These are phyloP conservation scores for Trametes punicea DNA, from an alignment of 768 basidiomycete genomes.

Conservation along the genomic window DNA sequence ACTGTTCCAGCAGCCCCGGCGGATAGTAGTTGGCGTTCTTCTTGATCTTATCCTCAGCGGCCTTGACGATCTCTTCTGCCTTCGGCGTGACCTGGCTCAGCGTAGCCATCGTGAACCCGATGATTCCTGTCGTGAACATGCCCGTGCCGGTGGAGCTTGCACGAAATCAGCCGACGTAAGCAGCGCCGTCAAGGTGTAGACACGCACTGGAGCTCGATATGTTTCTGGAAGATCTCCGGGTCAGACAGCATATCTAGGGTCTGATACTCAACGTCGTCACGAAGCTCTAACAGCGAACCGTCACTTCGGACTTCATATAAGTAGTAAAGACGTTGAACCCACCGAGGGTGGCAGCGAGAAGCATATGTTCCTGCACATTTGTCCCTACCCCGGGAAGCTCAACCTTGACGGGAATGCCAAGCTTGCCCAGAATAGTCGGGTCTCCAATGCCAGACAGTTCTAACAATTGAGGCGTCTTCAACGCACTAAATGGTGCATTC, in stretches of 20 bases:
- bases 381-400: constrained; percentile 49
- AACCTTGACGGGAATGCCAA: constrained; percentile 38
- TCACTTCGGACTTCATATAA: not conserved
- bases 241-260: constrained; percentile 33
- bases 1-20: constrained; percentile 39
- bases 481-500: not conserved
- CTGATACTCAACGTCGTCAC: constrained; percentile 27
- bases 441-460: constrained; percentile 59
- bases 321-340: not conserved
- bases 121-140: constrained; percentile 28
- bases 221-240: constrained; percentile 27
- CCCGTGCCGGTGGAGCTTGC: constrained; percentile 24
- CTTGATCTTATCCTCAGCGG: constrained; percentile 25
- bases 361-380: constrained; percentile 52
- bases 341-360: constrained; percentile 29
- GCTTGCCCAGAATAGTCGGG: constrained; percentile 34
- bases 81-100: constrained; percentile 22
- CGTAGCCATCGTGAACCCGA: constrained; percentile 26
- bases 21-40: constrained; percentile 24
- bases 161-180: not conserved
- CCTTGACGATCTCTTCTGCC: constrained; percentile 25
- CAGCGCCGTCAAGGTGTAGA: not conserved
- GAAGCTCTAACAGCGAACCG: constrained; percentile 27
- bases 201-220: constrained; percentile 19
- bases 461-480: constrained; percentile 42